Base-by-base conservation (phyloP, 441 rosid genomes). In the Bruguiera hainesii region DNA sequence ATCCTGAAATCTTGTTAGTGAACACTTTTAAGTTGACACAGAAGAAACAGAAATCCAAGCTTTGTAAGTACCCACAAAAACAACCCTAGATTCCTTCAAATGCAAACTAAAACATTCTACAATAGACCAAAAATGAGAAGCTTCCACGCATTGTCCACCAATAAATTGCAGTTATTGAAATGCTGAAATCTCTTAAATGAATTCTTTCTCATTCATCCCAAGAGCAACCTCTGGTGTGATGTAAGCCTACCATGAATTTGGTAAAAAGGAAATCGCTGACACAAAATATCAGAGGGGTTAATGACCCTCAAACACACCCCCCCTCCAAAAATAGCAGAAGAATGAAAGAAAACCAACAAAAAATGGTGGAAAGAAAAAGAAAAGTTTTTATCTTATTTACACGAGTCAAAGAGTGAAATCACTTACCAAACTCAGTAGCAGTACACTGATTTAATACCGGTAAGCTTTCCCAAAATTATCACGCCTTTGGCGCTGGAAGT, bases 391-490 rank as follows among this genome's bases (percentile, higher is more conserved):
- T 49, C 60, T 49, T 67, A 56, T 71, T 62, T 29, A 21, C 69
- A 63, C 33, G 1, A 42, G 13, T 42, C 4, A 73, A 71, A 64
- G 70, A 52, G 61, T 72, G 67, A 61, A 75, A 72, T 60, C 80
- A 86, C 96, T 93, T 82, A 89, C 97, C 98, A 64, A 77, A 71
- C 64, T 53, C 71, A 72, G 59, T 63, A 71, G 73, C 59, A 61
- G 69, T 33, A 70, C 15, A 72, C 56, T 67, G 74, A 65, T 62
- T 84, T 81, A 94, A 76, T 87, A 91, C 48, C 89, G 94, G 85
- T 89, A 94, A 60, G 79, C 71, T 83, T 87, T 94, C 70, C 93
- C 93, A 82, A 83, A 95, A 73, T 84, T 89, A 66, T 86, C 96
- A 28, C 84, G 93, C 75, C 93, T 89, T 78, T 83, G 96, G 58